A percentile compares a stretch with the other conserved stretches of the same genome.
phyloP scores from a whole-genome alignment of 192 early-diverging fungal species.

The Mortierella alpina region DNA sequence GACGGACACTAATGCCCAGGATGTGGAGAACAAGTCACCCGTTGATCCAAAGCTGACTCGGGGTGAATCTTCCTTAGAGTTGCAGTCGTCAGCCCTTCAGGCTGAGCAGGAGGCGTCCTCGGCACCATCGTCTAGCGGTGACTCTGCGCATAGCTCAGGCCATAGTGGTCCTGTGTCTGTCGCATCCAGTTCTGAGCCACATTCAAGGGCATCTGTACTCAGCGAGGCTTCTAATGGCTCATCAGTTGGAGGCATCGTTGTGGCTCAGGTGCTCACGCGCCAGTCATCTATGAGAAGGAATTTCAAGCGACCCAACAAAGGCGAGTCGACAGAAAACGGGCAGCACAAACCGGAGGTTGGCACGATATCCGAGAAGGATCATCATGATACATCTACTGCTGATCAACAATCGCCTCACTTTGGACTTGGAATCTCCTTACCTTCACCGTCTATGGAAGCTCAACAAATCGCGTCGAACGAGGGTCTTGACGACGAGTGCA shows the following conservation, averaged over 20 bases:
- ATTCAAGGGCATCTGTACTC: constrained; percentile 27
- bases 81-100: not conserved
- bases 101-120: constrained; percentile 4
- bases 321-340: not conserved
- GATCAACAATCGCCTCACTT: constrained; percentile 15
- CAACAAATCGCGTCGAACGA: constrained; percentile 3
- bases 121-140: not conserved
- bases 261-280: constrained; percentile 45
- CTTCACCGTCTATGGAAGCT: constrained; percentile 9
- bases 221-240: constrained; percentile 44
- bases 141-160: not conserved
- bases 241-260: constrained; percentile 37
- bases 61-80: not conserved
- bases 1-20: not conserved
- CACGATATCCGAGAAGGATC: not conserved
- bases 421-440: constrained; percentile 37
- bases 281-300: constrained; percentile 39
- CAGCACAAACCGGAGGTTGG: not conserved
- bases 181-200: constrained; percentile 26
- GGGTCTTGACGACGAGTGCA: no score
- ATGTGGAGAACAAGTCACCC: not conserved
- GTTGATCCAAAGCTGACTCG: constrained; percentile 8
- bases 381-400: not conserved
- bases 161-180: not conserved
- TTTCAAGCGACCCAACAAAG: constrained; percentile 22